Evolutionary conservation across 495 filamentous ascomycete genomes (phyloP).

Genomic region (Chaetomidium leptoderma): DNA sequence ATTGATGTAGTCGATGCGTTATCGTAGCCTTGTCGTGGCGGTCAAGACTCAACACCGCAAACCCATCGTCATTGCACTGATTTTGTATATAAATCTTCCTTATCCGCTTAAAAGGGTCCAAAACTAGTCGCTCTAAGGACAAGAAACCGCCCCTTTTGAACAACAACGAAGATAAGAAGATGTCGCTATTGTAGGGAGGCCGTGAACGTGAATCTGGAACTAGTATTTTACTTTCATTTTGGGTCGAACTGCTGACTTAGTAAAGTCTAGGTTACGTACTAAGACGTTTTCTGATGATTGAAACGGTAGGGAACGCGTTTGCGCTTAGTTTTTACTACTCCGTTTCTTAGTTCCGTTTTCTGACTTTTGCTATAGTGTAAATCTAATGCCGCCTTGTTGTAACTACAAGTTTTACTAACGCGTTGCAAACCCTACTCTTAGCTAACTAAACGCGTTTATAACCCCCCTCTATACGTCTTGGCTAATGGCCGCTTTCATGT

Average conservation of each 20-base stretch:
- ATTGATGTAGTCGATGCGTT: too few species aligned
- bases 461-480: conserved; percentile 8
- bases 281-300: background rate
- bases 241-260: background rate
- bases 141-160: background rate
- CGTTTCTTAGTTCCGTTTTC: conserved; percentile 4
- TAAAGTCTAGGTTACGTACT: background rate
- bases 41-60: too few species aligned
- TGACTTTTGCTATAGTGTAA: background rate
- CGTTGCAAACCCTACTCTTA: background rate
- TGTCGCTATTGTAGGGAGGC: conserved; percentile 5
- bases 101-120: background rate
- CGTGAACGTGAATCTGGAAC: conserved; percentile 3
- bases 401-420: background rate
- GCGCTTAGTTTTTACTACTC: background rate
- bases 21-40: too few species aligned
- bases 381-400: conserved; percentile 2
- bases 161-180: too few species aligned
- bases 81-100: conserved; percentile 2
- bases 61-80: too few species aligned
- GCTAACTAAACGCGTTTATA: background rate
- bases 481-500: conserved; percentile 9
- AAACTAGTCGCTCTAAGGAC: conserved; percentile 2
- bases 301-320: conserved; percentile 6
- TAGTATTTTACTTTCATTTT: background rate